Conservation (phyloP, 2,329 filamentous ascomycete species). For the Knufia petricola region DNA sequence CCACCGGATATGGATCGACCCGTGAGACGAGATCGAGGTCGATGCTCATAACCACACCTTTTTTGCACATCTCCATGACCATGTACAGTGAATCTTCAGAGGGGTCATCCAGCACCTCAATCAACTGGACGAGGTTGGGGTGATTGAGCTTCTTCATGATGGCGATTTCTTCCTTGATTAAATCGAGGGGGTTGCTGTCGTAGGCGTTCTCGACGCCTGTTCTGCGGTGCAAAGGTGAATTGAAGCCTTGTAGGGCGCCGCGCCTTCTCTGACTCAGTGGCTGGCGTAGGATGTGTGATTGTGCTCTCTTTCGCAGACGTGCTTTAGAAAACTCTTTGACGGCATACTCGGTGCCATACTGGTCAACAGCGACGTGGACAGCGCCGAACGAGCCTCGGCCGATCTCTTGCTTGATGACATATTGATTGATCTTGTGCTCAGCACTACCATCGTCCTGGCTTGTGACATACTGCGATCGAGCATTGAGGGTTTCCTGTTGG, state of each 20-base stretch:
- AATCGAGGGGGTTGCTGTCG: slow-evolving; percentile 62
- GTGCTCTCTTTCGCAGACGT: slow-evolving; percentile 75
- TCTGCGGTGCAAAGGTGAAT: slow-evolving; percentile 54
- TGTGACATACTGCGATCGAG: slow-evolving; percentile 74
- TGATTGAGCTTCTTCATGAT: slow-evolving; percentile 99
- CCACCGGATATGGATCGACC: slow-evolving; percentile 71
- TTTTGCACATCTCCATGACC: slow-evolving; percentile 98
- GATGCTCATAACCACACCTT: slow-evolving; percentile 94
- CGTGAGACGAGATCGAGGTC: slow-evolving; percentile 78
- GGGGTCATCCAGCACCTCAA: slow-evolving; percentile 92
- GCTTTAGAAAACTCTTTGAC: slow-evolving; percentile 97
- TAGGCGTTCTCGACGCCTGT: slow-evolving; percentile 37
- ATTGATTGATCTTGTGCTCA: slow-evolving; percentile 88
- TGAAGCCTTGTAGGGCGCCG: slow-evolving; percentile 46
- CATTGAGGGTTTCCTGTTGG: slow-evolving; percentile 77
- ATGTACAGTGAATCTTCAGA: slow-evolving; percentile 95
- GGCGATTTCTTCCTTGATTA: slow-evolving; percentile 93
- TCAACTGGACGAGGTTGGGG: slow-evolving; percentile 81
- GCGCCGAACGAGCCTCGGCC: slow-evolving; percentile 93
- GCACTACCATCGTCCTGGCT: slow-evolving; percentile 72
- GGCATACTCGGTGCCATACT: slow-evolving; percentile 87
- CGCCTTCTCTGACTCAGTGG: slow-evolving; percentile 45
- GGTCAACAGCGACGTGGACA: slow-evolving; percentile 81
- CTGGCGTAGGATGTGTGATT: slow-evolving; percentile 73
- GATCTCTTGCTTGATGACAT: slow-evolving; percentile 87